Conservation (phyloP, 2,329 filamentous ascomycete species). For the Periconia sp. region DNA sequence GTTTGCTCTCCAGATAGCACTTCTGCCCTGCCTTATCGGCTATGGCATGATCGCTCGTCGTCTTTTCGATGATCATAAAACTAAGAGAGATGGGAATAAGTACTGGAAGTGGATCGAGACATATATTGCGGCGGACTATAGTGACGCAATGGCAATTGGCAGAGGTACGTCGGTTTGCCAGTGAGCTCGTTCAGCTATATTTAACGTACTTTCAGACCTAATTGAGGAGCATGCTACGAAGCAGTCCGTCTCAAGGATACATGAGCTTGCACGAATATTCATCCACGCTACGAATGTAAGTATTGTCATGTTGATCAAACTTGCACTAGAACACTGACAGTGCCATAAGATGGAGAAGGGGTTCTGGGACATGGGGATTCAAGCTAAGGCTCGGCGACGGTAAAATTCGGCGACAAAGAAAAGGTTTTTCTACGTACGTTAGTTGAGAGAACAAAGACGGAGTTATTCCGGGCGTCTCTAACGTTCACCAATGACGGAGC, state of each 20-base stretch:
- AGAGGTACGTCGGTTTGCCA: slow-evolving; percentile 59
- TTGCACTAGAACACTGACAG: too few relatives aligned
- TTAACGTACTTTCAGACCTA: slow-evolving; percentile 59
- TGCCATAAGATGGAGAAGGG: slow-evolving; percentile 78
- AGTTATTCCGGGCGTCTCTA: too few relatives aligned
- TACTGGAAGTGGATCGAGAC: slow-evolving; percentile 95
- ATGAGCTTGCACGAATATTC: slow-evolving; percentile 84
- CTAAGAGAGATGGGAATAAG: slow-evolving; percentile 66
- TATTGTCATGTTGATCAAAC: too few relatives aligned
- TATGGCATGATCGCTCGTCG: slow-evolving; percentile 81
- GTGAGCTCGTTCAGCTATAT: not conserved
- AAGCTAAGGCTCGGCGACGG: too few relatives aligned
- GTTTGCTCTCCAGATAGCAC: slow-evolving; percentile 81
- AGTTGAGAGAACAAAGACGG: too few relatives aligned
- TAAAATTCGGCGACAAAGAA: too few relatives aligned
- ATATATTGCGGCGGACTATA: slow-evolving; percentile 82
- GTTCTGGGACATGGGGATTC: slow-evolving; percentile 74
- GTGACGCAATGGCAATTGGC: slow-evolving; percentile 72
- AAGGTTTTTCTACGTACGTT: too few relatives aligned
- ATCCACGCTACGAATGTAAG: slow-evolving; percentile 82
- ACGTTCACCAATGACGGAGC: too few relatives aligned
- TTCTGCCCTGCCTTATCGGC: slow-evolving; percentile 88
- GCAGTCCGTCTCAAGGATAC: slow-evolving; percentile 76
- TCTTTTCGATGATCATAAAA: slow-evolving; percentile 68
- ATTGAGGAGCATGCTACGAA: slow-evolving; percentile 76